Evolutionary conservation across 2,329 filamentous ascomycete species (phyloP).

Genomic region (Fusarium equiseti): DNA sequence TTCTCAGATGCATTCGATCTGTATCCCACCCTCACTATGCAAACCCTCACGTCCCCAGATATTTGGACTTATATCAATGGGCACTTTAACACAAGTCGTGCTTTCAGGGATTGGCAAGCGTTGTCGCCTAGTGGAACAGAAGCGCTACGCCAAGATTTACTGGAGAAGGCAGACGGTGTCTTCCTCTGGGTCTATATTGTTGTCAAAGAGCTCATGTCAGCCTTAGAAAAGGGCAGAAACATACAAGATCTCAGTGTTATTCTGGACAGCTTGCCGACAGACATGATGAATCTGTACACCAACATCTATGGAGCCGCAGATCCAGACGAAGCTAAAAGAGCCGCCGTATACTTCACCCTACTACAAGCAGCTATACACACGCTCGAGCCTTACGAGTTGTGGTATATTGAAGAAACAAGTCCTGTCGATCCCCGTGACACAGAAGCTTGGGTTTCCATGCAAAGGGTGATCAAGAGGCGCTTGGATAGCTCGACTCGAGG

Average conservation of each 20-base stretch:
- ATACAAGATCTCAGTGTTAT: rapidly evolving
- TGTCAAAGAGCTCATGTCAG: rapidly evolving
- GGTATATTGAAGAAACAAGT: too few relatives aligned
- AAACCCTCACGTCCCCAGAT: rapidly evolving
- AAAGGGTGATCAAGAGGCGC: too few relatives aligned
- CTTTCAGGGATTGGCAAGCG: rapidly evolving
- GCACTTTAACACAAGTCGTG: rapidly evolving
- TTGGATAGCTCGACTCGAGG: too few relatives aligned
- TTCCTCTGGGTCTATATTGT: background rate
- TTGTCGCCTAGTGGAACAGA: rapidly evolving
- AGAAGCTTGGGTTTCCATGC: too few relatives aligned
- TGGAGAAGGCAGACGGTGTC: background rate
- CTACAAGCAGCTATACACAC: too few relatives aligned
- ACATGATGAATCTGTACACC: too few relatives aligned
- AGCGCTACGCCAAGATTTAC: rapidly evolving
- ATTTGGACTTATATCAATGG: rapidly evolving
- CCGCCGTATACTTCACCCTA: too few relatives aligned
- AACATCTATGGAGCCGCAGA: too few relatives aligned
- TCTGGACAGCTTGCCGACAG: rapidly evolving
- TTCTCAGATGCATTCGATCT: rapidly evolving
- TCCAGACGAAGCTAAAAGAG: too few relatives aligned
- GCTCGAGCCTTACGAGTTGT: too few relatives aligned
- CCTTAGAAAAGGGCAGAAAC: rapidly evolving
- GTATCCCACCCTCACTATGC: rapidly evolving
- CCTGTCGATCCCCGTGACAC: too few relatives aligned